Conservation (phyloP, 192 early-diverging fungal genomes). For the Coemansia sp. region DNA sequence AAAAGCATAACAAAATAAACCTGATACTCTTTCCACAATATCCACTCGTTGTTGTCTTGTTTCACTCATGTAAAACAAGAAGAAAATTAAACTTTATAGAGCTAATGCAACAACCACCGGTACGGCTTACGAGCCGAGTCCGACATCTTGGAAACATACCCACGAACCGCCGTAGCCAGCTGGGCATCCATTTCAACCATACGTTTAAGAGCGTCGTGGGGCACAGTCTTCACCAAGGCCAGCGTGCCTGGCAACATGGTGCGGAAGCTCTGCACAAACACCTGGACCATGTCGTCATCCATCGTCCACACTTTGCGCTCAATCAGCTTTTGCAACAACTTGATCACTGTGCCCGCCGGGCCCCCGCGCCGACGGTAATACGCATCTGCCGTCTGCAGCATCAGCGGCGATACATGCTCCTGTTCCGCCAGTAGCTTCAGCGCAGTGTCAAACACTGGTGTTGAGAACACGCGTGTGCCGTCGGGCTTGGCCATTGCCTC, state of each 20-base stretch:
- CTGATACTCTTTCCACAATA: no score
- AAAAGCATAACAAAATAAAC: no score
- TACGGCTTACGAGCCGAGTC: conserved; percentile 22
- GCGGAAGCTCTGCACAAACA: conserved; percentile 24
- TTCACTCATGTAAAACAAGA: no score
- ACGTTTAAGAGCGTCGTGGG: conserved; percentile 23
- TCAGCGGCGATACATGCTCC: conserved; percentile 29
- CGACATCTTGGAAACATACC: conserved; percentile 44
- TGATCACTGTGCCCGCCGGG: conserved; percentile 27
- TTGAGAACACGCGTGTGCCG: conserved; percentile 22
- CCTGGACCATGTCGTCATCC: conserved; percentile 16
- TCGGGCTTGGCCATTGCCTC: conserved; percentile 21
- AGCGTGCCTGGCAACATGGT: conserved; percentile 37
- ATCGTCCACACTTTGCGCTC: conserved; percentile 47
- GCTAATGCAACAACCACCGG: conserved; percentile 26
- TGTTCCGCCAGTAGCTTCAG: conserved; percentile 35
- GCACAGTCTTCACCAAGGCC: conserved; percentile 30
- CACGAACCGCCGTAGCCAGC: conserved; percentile 10
- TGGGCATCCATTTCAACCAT: conserved; percentile 20
- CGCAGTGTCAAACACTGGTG: conserved; percentile 25
- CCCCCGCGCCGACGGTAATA: conserved; percentile 21
- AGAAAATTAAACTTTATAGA: background rate
- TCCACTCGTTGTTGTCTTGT: no score
- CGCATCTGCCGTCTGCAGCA: conserved; percentile 36
- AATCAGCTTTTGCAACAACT: conserved; percentile 24